These are phyloP conservation scores for Quercus cerris DNA, from an alignment of 306 rosid species.

Conservation along the genomic window DNA sequence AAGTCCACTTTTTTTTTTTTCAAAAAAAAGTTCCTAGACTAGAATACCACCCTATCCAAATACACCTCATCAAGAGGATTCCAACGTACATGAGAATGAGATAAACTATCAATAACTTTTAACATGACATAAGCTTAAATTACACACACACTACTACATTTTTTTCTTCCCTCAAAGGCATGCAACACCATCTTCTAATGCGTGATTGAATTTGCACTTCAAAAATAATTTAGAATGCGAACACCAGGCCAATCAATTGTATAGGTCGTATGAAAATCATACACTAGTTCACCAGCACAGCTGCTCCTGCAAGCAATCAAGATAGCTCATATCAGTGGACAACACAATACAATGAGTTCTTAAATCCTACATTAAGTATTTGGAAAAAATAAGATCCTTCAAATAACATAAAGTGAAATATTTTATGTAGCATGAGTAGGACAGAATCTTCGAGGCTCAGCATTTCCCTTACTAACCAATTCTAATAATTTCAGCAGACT, in stretches of 20 bases:
- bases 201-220: background rate
- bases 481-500: conserved; percentile 14
- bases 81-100: background rate
- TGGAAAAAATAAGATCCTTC: background rate
- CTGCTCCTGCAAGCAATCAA: background rate
- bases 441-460: conserved; percentile 2
- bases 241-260: background rate
- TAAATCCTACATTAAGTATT: background rate
- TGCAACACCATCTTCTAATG: background rate
- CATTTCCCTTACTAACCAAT: conserved; percentile 10
- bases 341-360: background rate
- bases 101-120: background rate
- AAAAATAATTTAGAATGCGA: background rate
- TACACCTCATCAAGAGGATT: background rate
- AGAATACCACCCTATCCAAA: background rate
- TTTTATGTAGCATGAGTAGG: conserved; percentile 10
- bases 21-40: no score
- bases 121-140: background rate
- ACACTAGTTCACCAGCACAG: background rate
- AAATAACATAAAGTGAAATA: conserved; percentile 4
- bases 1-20: background rate
- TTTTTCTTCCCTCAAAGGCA: background rate
- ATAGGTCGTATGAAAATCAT: background rate
- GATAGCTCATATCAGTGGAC: background rate
- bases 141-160: background rate